Percentiles rank a stretch among this genome's conserved stretches.
These are phyloP conservation scores for Coemansia javaensis DNA, from an alignment of 192 early-diverging fungal genomes.

Conservation along the genomic window DNA sequence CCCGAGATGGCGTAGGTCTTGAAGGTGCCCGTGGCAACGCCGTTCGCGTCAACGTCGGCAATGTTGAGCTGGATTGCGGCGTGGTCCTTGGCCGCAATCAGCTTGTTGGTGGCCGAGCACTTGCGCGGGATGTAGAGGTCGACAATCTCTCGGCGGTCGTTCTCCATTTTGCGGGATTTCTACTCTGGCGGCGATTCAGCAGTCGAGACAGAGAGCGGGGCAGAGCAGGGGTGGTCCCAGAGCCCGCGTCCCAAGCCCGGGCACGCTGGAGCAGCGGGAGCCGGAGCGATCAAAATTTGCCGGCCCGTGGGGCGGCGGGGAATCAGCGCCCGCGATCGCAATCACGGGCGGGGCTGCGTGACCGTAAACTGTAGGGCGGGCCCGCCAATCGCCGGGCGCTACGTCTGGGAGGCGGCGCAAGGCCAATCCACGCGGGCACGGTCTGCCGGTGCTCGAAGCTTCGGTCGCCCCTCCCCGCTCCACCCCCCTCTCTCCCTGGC, in stretches of 20 bases:
- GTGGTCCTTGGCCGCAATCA: constrained; percentile 98
- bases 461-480: no score
- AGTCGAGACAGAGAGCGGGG: no score
- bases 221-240: no score
- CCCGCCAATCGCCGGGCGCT: constrained; percentile 16
- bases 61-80: constrained; percentile 93
- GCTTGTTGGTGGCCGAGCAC: constrained; percentile 97
- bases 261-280: no score
- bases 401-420: constrained; percentile 16
- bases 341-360: constrained; percentile 13
- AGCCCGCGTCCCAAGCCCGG: no score
- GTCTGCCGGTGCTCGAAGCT: no score
- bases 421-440: no score
- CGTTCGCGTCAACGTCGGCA: constrained; percentile 84
- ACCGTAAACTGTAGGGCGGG: constrained; percentile 18
- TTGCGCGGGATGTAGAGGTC: constrained; percentile 94
- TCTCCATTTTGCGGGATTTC: constrained; percentile 44
- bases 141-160: constrained; percentile 49
- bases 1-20: constrained; percentile 72
- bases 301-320: no score
- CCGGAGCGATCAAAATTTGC: no score
- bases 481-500: no score
- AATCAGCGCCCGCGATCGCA: background rate
- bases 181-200: no score
- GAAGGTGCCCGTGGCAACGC: constrained; percentile 66